These are phyloP conservation scores for Leptodontidium sp. DNA, from an alignment of 2,329 filamentous ascomycete species.

Conservation along the genomic window DNA sequence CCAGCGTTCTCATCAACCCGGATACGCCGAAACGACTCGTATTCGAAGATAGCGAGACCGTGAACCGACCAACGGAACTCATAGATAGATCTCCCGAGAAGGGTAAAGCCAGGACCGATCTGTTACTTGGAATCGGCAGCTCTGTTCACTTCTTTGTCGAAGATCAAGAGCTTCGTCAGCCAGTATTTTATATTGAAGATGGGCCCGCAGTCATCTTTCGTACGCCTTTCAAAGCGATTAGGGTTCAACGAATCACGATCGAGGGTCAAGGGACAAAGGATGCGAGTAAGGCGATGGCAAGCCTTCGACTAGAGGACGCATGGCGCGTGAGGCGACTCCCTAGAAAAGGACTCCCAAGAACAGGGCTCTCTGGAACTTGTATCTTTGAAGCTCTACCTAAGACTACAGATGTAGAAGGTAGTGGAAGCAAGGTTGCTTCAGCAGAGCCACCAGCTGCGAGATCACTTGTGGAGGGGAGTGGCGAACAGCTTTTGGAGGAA, in stretches of 20 bases:
- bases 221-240: conserved; percentile 17
- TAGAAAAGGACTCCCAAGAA: background rate
- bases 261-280: conserved; percentile 30
- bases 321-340: conserved; percentile 4
- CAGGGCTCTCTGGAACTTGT: background rate
- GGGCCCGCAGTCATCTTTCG: conserved; percentile 32
- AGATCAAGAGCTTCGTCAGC: background rate
- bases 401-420: background rate
- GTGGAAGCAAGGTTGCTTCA: too few relatives aligned
- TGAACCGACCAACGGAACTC: conserved; percentile 22
- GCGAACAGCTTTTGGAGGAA: too few relatives aligned
- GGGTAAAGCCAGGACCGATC: background rate
- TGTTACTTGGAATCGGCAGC: background rate
- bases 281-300: conserved; percentile 27
- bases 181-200: conserved; percentile 30
- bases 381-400: background rate
- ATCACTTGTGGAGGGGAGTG: too few relatives aligned
- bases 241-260: conserved; percentile 32
- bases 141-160: conserved; percentile 4
- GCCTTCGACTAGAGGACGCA: conserved; percentile 8
- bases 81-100: background rate
- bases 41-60: conserved; percentile 38
- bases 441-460: too few relatives aligned
- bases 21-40: conserved; percentile 37
- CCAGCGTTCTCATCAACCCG: conserved; percentile 42